Evolutionary conservation across 495 filamentous ascomycete genomes (phyloP).

Genomic region (Talaromyces liani): DNA sequence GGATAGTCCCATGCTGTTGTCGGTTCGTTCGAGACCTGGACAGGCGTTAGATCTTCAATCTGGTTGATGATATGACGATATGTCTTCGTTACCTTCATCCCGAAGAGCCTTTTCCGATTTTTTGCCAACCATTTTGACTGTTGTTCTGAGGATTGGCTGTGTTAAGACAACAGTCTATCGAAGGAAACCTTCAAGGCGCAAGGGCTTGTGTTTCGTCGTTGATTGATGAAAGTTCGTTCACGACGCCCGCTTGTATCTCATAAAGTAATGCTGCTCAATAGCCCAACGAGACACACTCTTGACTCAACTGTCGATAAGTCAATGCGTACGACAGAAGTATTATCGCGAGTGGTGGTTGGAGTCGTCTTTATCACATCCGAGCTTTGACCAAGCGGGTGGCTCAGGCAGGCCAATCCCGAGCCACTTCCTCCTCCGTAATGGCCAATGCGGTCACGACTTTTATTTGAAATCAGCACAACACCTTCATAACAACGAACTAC

Average conservation of each 20-base stretch:
- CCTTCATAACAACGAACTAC: neutral
- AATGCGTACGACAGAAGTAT: neutral
- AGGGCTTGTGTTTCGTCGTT: neutral
- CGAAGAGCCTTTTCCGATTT: conserved; percentile 57
- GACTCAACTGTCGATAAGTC: neutral
- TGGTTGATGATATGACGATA: neutral
- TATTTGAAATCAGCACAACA: neutral
- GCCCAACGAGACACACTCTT: neutral
- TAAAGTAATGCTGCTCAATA: neutral
- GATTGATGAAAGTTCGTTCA: neutral
- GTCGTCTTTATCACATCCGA: conserved; percentile 3
- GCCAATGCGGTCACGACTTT: conserved; percentile 6
- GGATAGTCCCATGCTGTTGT: conserved; percentile 93
- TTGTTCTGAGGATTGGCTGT: neutral
- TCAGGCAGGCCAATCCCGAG: conserved; percentile 4
- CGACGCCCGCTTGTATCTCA: neutral
- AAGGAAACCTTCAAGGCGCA: neutral
- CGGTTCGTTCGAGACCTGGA: conserved; percentile 83
- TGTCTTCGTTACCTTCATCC: conserved; percentile 46
- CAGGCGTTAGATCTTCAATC: neutral
- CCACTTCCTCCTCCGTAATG: neutral
- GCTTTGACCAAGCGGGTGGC: conserved; percentile 18
- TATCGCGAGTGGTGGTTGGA: neutral
- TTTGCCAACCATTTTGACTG: conserved; percentile 53
- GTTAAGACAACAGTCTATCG: neutral